These are phyloP conservation scores for Penicillium turbatum DNA, from an alignment of 495 filamentous ascomycete species.

Conservation along the genomic window DNA sequence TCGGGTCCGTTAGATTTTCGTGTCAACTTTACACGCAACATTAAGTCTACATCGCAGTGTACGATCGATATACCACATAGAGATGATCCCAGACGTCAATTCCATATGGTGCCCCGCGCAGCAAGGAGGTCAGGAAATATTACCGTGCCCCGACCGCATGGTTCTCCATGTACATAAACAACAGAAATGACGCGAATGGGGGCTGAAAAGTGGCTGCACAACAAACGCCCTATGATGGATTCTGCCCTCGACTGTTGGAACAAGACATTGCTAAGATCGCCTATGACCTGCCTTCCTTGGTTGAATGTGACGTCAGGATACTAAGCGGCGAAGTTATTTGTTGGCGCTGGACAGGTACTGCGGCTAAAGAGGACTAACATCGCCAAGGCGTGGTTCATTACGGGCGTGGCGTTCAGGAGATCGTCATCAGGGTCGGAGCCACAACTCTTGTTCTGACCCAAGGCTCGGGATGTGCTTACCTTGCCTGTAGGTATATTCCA, in stretches of 20 bases:
- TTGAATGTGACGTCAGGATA: conserved; percentile 1
- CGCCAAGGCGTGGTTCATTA: conserved; percentile 11
- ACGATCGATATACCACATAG: background rate
- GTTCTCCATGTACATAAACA: conserved; percentile 15
- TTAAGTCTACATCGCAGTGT: conserved; percentile 7
- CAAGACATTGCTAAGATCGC: background rate
- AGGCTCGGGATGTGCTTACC: conserved; percentile 18
- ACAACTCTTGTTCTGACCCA: conserved; percentile 20
- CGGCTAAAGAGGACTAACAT: background rate
- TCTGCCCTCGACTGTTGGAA: background rate
- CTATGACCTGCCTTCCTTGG: background rate
- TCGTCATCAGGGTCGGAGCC: conserved; percentile 19
- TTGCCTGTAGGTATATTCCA: conserved; percentile 4
- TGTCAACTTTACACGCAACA: conserved; percentile 15
- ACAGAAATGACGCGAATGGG: too few species aligned
- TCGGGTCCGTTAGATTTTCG: conserved; percentile 4
- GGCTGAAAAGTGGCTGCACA: too few species aligned
- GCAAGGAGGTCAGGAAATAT: conserved; percentile 17
- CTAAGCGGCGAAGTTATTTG: background rate
- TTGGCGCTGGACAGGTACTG: background rate
- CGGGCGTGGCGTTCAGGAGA: conserved; percentile 26
- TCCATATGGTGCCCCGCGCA: conserved; percentile 18
- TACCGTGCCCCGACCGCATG: conserved; percentile 15
- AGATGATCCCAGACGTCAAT: conserved; percentile 3
- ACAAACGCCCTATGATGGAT: background rate